Percentiles rank a stretch among this genome's conserved stretches.
Evolutionary conservation across 75 land plant species (phyloP).

Genomic region (Sequoia sempervirens): DNA sequence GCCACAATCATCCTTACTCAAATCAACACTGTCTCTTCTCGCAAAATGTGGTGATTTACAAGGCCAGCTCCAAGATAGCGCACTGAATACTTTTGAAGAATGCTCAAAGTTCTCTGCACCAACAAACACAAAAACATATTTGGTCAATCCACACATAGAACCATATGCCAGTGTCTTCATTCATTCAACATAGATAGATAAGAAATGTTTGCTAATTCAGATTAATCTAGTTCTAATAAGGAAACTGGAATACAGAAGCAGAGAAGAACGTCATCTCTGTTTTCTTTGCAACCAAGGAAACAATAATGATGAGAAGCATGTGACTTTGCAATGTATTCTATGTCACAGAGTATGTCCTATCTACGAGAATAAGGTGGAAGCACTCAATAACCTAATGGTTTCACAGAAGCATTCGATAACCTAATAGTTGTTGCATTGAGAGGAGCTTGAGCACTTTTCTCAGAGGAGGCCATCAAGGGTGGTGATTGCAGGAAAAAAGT

Average conservation of each 20-base stretch:
- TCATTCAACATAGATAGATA: neutral
- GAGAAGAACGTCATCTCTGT: neutral
- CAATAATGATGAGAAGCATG: no score
- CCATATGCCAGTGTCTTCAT: neutral
- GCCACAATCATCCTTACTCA: slow-evolving; percentile 17
- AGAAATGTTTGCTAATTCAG: neutral
- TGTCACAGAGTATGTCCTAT: neutral
- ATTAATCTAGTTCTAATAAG: neutral
- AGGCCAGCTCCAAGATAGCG: slow-evolving; percentile 15
- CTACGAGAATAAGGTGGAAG: neutral
- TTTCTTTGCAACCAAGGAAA: neutral
- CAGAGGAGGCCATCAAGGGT: neutral
- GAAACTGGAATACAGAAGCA: neutral
- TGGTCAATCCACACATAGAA: neutral
- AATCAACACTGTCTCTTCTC: neutral
- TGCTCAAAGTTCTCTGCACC: slow-evolving; percentile 8
- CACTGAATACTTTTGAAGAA: slow-evolving; percentile 20
- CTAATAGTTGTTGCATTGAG: neutral
- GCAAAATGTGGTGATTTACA: neutral
- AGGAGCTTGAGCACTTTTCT: neutral
- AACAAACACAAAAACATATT: neutral
- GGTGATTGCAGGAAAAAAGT: neutral
- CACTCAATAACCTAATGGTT: neutral
- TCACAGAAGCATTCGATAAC: neutral
- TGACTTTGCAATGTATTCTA: no score